A percentile compares a stretch with the other conserved stretches of the same genome.
phyloP scores from a whole-genome alignment of 1,284 basidiomycete genomes.

The Ustilago tritici region DNA sequence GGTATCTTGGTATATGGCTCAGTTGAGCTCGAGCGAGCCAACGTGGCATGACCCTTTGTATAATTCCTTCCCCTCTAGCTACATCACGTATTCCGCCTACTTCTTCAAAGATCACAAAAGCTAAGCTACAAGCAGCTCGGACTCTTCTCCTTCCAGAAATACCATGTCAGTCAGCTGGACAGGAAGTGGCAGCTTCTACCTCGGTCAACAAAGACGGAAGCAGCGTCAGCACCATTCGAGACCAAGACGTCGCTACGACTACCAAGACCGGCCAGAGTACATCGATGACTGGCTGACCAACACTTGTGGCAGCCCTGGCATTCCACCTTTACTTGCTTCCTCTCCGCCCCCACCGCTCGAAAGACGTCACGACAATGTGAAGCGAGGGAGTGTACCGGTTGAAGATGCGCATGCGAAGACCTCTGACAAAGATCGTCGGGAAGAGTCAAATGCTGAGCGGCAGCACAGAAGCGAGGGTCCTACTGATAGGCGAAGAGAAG shows the following conservation, averaged over 20 bases:
- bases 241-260: not conserved
- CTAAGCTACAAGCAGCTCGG: not conserved
- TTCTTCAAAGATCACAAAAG: no score
- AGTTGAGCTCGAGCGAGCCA: no score
- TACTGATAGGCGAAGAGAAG: not conserved
- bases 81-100: no score
- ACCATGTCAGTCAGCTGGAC: conserved; percentile 52
- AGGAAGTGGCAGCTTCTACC: conserved; percentile 39
- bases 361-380: not conserved
- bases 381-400: not conserved
- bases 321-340: conserved; percentile 11
- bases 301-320: conserved; percentile 1
- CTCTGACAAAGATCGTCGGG: not conserved
- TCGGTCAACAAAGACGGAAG: conserved; percentile 20
- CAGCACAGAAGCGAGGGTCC: not conserved
- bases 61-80: no score
- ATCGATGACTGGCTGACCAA: conserved; percentile 18
- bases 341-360: conserved; percentile 1
- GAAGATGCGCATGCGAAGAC: not conserved
- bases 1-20: no score
- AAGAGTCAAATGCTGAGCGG: not conserved
- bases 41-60: no score
- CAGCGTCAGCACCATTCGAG: not conserved
- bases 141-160: not conserved
- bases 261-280: not conserved